Percentiles rank a stretch among this genome's conserved stretches.
These are phyloP conservation scores for Stentor roeselii DNA, from an alignment of 73 alveolate species.

Conservation along the genomic window DNA sequence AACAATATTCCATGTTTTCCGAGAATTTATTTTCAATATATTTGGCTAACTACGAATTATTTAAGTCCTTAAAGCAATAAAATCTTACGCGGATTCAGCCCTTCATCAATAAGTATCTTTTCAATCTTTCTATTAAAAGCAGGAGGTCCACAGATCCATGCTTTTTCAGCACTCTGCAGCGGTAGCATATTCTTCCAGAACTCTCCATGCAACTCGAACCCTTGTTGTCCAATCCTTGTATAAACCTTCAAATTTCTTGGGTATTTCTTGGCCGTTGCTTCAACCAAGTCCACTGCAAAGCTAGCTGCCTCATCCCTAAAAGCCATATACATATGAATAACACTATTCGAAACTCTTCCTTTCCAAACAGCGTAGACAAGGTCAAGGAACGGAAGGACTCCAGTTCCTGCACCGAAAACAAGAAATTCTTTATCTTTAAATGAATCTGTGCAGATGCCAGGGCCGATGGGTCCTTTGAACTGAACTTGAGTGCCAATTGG, in stretches of 20 bases:
- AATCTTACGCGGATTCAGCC: too few relatives aligned
- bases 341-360: neutral
- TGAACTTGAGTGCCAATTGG: neutral
- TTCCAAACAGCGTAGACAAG: neutral
- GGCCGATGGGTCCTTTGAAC: conserved; percentile 18
- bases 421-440: neutral
- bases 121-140: neutral
- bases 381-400: conserved; percentile 12
- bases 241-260: neutral
- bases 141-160: neutral
- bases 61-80: too few relatives aligned
- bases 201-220: neutral
- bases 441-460: neutral
- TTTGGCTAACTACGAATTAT: too few relatives aligned
- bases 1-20: too few relatives aligned
- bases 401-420: conserved; percentile 21
- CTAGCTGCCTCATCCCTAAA: neutral
- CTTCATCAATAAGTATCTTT: neutral
- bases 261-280: neutral
- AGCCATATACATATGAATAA: neutral
- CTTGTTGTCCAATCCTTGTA: neutral
- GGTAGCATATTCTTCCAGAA: neutral
- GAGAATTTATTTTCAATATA: too few relatives aligned
- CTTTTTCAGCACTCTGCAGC: neutral
- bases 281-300: neutral